Evolutionary conservation across 192 early-diverging fungal genomes (phyloP), one percentile per base, ranked within the genome.

Genomic region (Mortierella hygrophila): DNA sequence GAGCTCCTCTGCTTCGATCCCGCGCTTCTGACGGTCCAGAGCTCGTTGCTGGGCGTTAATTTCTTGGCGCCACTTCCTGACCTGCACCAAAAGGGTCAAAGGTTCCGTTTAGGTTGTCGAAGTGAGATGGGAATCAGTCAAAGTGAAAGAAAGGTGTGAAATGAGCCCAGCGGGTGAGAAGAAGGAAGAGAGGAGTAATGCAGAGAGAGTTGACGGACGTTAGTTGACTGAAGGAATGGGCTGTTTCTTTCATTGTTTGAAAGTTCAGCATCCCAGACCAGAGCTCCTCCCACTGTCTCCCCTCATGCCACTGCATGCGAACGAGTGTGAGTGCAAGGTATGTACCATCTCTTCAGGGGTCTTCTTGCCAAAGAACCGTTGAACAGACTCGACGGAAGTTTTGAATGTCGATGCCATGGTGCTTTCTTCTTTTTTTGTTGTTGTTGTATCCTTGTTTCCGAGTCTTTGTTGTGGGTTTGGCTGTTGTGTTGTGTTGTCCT

Each of bases 21-120:
- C 91, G 7, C 94, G 91, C 29, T 96, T 87, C 78, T 96, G 95
- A 20, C 96, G 91, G 83, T 99, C 96, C 20, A 99, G 90, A 38
- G 92, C 93, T 63, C 98, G 95, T 82, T 98, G 93, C 74, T 99
- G 98, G 6, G 84, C 82, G 41, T 95, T 93, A 73, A 99, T 94
- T 60, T 94, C 91, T 42, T 90, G 90, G 44, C 94, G 91, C 98
- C 98, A 99, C 90, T 98, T 98, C 72, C 94, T 95, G 70, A 98
- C 97, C 94, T 97, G 74, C 18, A 13, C 11, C 18, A 15, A 29
- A 55, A 29, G 38, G 49, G 38, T 40, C 38, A 63, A 8, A 46
- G 44, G 29, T 18, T 41, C 18, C 18, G 55, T 57, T 57, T 57
- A 18, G 2, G 21, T 57, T 57, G 55, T 65, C 46, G 13, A 6